A percentile compares a stretch with the other conserved stretches of the same genome.
Conservation (phyloP, 2,329 filamentous ascomycete genomes). For the Zymoseptoria ardabiliae region DNA sequence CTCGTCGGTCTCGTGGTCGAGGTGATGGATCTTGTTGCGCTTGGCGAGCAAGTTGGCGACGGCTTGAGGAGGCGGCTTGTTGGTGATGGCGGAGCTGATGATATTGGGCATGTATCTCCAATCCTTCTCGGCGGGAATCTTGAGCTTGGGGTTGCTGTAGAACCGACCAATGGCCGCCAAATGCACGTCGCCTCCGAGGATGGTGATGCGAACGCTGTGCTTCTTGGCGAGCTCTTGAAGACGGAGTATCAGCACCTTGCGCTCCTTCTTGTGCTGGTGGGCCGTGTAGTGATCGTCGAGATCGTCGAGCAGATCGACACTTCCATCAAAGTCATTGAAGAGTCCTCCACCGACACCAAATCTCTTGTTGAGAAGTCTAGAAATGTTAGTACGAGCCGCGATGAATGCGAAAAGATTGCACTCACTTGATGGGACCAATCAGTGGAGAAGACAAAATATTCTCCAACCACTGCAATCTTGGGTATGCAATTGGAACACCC, state of each 20-base stretch:
- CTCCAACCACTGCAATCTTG: conserved; percentile 88
- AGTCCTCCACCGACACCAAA: conserved; percentile 79
- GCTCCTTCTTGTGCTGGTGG: conserved; percentile 82
- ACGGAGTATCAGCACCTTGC: conserved; percentile 61
- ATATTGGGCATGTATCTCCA: conserved; percentile 59
- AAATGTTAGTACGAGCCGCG: not conserved
- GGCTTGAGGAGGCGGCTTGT: conserved; percentile 58
- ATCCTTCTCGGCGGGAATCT: conserved; percentile 51
- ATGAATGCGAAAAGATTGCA: not conserved
- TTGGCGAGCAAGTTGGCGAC: conserved; percentile 58
- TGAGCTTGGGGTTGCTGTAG: conserved; percentile 53
- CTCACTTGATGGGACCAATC: conserved; percentile 71
- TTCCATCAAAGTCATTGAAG: conserved; percentile 89
- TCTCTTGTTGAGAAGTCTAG: conserved; percentile 79
- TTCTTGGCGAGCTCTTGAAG: conserved; percentile 53
- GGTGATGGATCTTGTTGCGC: conserved; percentile 59
- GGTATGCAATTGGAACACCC: conserved; percentile 63
- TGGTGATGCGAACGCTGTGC: conserved; percentile 52
- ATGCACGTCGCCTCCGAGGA: conserved; percentile 59
- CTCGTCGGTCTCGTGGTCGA: conserved; percentile 57
- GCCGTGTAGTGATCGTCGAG: conserved; percentile 76
- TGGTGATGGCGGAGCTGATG: conserved; percentile 58
- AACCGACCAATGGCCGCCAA: conserved; percentile 57
- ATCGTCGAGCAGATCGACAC: conserved; percentile 58
- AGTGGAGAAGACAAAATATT: conserved; percentile 69